Evolutionary conservation across 306 rosid genomes (phyloP).

Genomic region (Prinsepia uniflora): DNA sequence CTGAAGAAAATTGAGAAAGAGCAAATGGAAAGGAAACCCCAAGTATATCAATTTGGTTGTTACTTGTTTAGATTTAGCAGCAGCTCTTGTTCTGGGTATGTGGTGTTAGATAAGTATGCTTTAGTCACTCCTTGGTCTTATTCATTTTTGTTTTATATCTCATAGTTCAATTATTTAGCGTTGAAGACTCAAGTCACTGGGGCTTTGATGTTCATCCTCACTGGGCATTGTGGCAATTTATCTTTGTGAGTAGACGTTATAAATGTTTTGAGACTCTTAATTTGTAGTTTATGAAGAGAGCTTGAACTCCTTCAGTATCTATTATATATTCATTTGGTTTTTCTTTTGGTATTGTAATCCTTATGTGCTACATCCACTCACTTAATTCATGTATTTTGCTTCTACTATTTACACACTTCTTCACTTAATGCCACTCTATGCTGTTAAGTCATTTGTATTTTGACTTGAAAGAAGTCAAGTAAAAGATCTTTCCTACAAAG

Average conservation of each 20-base stretch:
- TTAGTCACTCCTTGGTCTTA: background rate
- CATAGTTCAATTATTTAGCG: conserved; percentile 18
- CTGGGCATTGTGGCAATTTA: conserved; percentile 11
- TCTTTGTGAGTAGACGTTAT: conserved; percentile 12
- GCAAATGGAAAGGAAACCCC: conserved; percentile 2
- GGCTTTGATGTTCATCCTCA: conserved; percentile 5
- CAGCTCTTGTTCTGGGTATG: conserved; percentile 15
- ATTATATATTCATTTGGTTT: background rate
- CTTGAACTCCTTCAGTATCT: conserved; percentile 1
- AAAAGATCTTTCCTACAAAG: background rate
- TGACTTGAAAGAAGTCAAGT: background rate
- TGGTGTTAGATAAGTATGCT: conserved; percentile 16
- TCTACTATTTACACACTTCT: background rate
- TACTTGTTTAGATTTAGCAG: conserved; percentile 13
- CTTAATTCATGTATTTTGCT: background rate
- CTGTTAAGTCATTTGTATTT: no score
- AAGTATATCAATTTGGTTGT: background rate
- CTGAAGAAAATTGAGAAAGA: conserved; percentile 1
- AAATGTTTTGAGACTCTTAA: conserved; percentile 8
- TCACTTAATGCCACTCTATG: background rate
- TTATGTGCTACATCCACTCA: background rate
- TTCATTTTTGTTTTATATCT: background rate
- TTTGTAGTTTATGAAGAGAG: background rate
- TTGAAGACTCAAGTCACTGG: background rate
- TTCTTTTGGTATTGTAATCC: background rate